Conservation (phyloP, 2,329 filamentous ascomycete genomes). For the Cercospora nicotianae region DNA sequence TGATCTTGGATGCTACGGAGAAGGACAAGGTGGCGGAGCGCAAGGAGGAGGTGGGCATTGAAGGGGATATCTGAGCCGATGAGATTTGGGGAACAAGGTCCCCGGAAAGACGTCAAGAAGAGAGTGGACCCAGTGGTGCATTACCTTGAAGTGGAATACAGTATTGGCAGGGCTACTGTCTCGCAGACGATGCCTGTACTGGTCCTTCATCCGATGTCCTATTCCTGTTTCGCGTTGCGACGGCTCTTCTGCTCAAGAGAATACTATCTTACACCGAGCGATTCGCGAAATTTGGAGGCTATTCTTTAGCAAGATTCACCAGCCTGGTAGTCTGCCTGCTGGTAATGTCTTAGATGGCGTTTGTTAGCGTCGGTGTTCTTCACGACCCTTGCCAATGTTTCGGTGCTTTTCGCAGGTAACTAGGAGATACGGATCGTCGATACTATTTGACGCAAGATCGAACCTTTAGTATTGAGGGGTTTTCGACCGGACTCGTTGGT, state of each 20-base stretch:
- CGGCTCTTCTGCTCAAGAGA: background rate
- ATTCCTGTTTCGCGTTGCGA: background rate
- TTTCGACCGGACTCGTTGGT: background rate
- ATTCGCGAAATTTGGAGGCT: background rate
- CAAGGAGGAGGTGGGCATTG: conserved; percentile 41
- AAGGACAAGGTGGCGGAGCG: conserved; percentile 45
- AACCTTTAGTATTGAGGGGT: background rate
- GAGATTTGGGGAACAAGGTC: background rate
- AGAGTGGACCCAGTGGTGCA: background rate
- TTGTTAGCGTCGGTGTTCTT: background rate
- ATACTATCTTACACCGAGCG: background rate
- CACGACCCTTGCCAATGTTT: background rate
- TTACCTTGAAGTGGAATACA: background rate
- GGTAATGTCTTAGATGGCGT: background rate
- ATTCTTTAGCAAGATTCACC: background rate
- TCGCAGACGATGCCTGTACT: background rate
- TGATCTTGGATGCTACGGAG: conserved; percentile 50
- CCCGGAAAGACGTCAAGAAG: background rate
- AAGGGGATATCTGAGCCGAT: background rate
- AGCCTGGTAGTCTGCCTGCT: background rate
- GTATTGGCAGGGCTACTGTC: background rate
- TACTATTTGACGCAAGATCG: background rate
- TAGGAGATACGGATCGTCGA: background rate
- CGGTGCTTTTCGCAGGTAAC: background rate
- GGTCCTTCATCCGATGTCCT: background rate